Evolutionary conservation across 495 filamentous ascomycete genomes (phyloP).

Genomic region (Poronia punctata): DNA sequence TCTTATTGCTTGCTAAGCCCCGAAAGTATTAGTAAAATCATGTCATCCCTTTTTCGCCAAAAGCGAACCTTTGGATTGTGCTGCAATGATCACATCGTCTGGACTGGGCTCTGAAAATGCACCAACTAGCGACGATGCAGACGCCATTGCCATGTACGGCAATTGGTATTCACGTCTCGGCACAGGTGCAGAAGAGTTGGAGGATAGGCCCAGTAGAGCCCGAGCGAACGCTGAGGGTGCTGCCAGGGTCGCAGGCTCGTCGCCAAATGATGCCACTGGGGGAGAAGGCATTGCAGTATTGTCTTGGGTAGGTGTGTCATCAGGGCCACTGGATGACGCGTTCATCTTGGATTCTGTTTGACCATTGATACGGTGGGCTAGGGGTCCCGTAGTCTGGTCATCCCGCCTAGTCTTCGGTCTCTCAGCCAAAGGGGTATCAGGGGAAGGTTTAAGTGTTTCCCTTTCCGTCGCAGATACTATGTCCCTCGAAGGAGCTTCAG

Average conservation of each 20-base stretch:
- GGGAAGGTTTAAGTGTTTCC: conserved; percentile 8
- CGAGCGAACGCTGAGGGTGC: conserved; percentile 62
- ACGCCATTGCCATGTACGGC: conserved; percentile 41
- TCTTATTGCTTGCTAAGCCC: conserved; percentile 41
- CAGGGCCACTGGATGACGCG: not conserved
- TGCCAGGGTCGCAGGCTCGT: conserved; percentile 28
- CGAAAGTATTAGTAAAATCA: conserved; percentile 35
- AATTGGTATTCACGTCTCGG: conserved; percentile 40
- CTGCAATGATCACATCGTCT: conserved; percentile 81
- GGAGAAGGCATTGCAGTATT: not conserved
- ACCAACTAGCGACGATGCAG: conserved; percentile 32
- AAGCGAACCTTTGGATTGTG: conserved; percentile 84
- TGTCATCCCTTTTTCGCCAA: conserved; percentile 28
- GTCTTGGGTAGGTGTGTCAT: conserved; percentile 1
- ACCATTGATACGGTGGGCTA: conserved; percentile 1
- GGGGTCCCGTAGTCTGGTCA: not conserved
- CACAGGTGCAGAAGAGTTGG: conserved; percentile 23
- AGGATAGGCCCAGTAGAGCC: conserved; percentile 51
- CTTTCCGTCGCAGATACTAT: conserved; percentile 7
- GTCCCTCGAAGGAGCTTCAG: conserved; percentile 2
- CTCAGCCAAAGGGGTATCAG: not conserved
- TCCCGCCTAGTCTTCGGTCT: not conserved
- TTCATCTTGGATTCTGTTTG: not conserved
- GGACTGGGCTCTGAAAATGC: conserved; percentile 88
- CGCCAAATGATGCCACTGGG: not conserved